Percentiles rank a stretch among this genome's conserved stretches.
phyloP scores from a whole-genome alignment of 164 flowering plant species.

The Annona cherimola region DNA sequence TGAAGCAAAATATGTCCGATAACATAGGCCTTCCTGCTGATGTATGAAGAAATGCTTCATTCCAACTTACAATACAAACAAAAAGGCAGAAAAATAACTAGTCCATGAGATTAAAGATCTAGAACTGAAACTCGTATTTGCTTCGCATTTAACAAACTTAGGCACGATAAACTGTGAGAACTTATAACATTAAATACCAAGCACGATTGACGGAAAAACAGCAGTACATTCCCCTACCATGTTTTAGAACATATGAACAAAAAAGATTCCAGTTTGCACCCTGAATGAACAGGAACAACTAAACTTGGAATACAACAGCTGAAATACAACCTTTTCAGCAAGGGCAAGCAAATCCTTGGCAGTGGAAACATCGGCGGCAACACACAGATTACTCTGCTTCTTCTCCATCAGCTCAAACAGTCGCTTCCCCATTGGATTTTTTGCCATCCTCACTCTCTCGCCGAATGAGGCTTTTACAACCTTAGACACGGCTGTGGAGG shows the following conservation, averaged over 20 bases:
- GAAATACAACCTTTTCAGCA: slow-evolving; percentile 59
- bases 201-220: no score
- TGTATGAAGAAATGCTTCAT: background rate
- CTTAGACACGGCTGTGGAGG: slow-evolving; percentile 15
- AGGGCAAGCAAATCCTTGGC: slow-evolving; percentile 66
- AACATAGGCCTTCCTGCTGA: background rate
- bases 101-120: no score
- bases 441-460: slow-evolving; percentile 65
- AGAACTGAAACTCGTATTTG: no score
- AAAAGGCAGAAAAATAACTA: background rate
- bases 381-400: slow-evolving; percentile 80
- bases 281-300: background rate
- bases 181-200: no score
- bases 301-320: background rate
- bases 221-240: no score
- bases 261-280: background rate
- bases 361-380: slow-evolving; percentile 85
- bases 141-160: no score
- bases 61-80: background rate
- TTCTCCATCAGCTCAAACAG: slow-evolving; percentile 74
- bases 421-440: slow-evolving; percentile 73
- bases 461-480: slow-evolving; percentile 27
- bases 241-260: background rate
- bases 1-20: background rate
- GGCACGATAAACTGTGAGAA: no score